Evolutionary conservation across 2,329 filamentous ascomycete species (phyloP).

Genomic region (Cladophialophora yegresii): DNA sequence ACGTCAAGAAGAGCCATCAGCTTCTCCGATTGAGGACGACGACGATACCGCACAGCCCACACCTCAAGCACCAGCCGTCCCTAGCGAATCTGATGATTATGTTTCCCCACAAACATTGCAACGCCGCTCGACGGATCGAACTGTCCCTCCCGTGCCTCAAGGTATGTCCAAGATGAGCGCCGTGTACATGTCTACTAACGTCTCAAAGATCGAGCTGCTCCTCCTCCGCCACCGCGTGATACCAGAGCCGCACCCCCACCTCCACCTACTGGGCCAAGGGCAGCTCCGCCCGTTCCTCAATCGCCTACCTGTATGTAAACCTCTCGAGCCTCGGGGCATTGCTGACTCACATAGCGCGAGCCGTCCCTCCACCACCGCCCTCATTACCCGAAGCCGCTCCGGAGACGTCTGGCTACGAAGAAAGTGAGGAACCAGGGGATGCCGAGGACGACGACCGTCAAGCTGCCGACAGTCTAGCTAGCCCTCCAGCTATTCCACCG

Average conservation of each 20-base stretch:
- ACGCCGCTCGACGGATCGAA: conserved; percentile 44
- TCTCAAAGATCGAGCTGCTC: conserved; percentile 48
- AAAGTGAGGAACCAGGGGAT: conserved; percentile 16
- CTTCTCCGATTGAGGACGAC: conserved; percentile 41
- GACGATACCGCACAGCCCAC: conserved; percentile 33
- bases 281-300: conserved; percentile 23
- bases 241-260: conserved; percentile 48
- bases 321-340: background rate
- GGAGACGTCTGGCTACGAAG: conserved; percentile 17
- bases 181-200: conserved; percentile 7
- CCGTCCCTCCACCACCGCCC: conserved; percentile 2
- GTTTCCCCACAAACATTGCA: conserved; percentile 29
- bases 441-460: conserved; percentile 8
- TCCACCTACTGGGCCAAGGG: conserved; percentile 19
- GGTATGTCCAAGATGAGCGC: conserved; percentile 47
- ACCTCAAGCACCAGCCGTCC: conserved; percentile 26
- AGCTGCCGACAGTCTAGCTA: conserved; percentile 39
- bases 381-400: conserved; percentile 5
- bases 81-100: conserved; percentile 33
- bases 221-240: conserved; percentile 47
- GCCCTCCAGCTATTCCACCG: conserved; percentile 47
- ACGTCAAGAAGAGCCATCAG: conserved; percentile 54
- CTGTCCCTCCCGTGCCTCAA: conserved; percentile 52
- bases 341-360: conserved; percentile 25
- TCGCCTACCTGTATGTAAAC: conserved; percentile 30